Base-by-base conservation (phyloP, 2,329 filamentous ascomycete species). In the Fusarium lateritium region DNA sequence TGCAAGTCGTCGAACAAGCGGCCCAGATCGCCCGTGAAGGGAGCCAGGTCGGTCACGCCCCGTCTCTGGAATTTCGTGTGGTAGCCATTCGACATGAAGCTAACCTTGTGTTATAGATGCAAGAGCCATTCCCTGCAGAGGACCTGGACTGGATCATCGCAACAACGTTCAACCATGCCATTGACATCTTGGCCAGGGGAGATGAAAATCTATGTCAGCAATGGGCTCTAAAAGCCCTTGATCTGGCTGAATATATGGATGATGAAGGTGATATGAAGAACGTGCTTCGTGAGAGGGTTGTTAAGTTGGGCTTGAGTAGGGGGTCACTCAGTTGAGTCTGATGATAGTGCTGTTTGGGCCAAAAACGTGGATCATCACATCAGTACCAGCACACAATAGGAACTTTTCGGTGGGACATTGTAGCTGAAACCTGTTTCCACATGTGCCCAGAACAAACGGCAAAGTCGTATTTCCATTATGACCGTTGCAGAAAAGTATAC, bases 101-200 rank as follows among this genome's bases (percentile, higher is more conserved):
- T 68, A 14, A 65, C 31, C 7, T 22, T 21, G 5, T 17, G n/a
- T 10, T 50, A 31, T 46, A 84, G 81, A 79, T 74, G n/a, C 70
- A 81, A 22, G 76, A 80, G 2, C 76, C 79, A 2, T 93, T 93
- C 74, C 92, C 92, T 0, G 72, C 80, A 1, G 84, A 86, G 5
- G 93, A 96, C 74, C 79, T 94, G 2, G 90, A 94, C 73, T 96
- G 92, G 91, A 85, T 96, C n/a, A 88, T 89, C 0, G 87, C 88
- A 2, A 88, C 85, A 7, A 81, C 87, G 0, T 94, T 92, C 77
- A 94, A 94, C 70, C 89, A 89, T 62, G 89, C 87, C 0, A 82
- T 94, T 7, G 91, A 94, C 72, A 83, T 87, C n/a, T 89, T 88
- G 71, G 83, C 85, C 14, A 81, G 79, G 2, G 82, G 84, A 2